Percentiles rank a stretch among this genome's conserved stretches.
phyloP scores from a whole-genome alignment of 768 basidiomycete genomes.

The Coprinellus micaceus region DNA sequence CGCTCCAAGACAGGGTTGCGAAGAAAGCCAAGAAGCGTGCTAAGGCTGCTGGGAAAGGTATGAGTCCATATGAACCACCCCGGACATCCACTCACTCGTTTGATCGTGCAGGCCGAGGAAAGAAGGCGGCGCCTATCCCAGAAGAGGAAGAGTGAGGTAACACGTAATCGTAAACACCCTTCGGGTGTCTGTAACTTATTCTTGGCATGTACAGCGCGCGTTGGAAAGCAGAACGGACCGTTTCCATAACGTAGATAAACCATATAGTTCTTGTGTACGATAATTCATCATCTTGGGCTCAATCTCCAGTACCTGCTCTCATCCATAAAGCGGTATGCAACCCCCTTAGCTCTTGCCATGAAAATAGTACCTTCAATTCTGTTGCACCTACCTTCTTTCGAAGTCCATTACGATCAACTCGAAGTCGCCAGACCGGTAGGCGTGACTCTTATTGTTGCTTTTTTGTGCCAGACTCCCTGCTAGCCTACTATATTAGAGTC shows the following conservation, averaged over 20 bases:
- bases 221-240: background rate
- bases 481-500: no score
- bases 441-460: no score
- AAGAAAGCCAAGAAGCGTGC: constrained; percentile 79
- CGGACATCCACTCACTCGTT: background rate
- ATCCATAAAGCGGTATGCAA: no score
- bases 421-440: no score
- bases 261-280: background rate
- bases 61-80: constrained; percentile 9
- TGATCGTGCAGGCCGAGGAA: background rate
- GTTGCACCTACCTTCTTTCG: no score
- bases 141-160: background rate
- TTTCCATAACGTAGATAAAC: background rate
- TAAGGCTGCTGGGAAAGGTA: constrained; percentile 51
- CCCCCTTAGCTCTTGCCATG: no score
- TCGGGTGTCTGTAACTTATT: background rate
- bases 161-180: no score
- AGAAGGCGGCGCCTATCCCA: background rate
- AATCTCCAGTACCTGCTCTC: no score
- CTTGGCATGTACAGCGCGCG: background rate
- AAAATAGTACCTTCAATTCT: no score
- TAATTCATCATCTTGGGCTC: background rate
- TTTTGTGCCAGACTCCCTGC: no score
- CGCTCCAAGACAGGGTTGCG: constrained; percentile 80
- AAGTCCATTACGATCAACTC: no score